Evolutionary conservation across 352 stramenopile species (phyloP), one percentile per base, ranked within the genome.

Genomic region (Pythium phragmitis): DNA sequence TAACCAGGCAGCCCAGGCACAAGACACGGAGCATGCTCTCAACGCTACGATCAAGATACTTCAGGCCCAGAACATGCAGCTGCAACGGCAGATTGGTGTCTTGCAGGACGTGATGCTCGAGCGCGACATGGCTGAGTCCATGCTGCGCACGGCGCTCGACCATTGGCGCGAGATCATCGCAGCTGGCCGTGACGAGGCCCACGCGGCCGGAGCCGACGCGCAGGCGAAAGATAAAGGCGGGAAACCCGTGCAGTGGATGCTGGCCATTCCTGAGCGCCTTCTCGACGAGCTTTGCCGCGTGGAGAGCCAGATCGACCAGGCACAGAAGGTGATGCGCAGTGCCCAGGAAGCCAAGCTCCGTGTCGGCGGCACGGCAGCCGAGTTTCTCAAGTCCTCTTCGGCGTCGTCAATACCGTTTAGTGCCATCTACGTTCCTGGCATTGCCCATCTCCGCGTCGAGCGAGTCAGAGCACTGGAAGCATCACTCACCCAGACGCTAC

Each of bases 21-120:
- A 49, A 0, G 42, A 51, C 19, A 26, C 33, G 4, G 48, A 60
- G 26, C 28, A 4, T 28, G 6, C 52, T 16, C 57, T 62, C n/a
- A 17, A 39, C 17, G 57, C 42, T 0, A 68, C 71, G 34, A 77
- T 85, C 58, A 73, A 68, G 30, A 49, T 86, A 5, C 34, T 87
- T 1, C 72, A 85, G 56, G 70, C 76, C 6, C 80, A 89, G 54
- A 88, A 89, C 49, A n/a, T 87, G 30, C 80, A 89, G 57, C 75
- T 89, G 5, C 74, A 80, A 46, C 72, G 80, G 8, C 76, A 89
- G 52, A 46, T 89, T 28, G 49, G 50, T 5, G 23, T 89, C 12
- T 49, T 87, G 2, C 73, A 87, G 50, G 68, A 79, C 41, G 75
- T 76, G 1, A 55, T 80, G 16, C 30, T 56, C 3, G 70, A 65